These are phyloP conservation scores for Chytriomyces sp. DNA, from an alignment of 192 early-diverging fungal species.

Conservation along the genomic window DNA sequence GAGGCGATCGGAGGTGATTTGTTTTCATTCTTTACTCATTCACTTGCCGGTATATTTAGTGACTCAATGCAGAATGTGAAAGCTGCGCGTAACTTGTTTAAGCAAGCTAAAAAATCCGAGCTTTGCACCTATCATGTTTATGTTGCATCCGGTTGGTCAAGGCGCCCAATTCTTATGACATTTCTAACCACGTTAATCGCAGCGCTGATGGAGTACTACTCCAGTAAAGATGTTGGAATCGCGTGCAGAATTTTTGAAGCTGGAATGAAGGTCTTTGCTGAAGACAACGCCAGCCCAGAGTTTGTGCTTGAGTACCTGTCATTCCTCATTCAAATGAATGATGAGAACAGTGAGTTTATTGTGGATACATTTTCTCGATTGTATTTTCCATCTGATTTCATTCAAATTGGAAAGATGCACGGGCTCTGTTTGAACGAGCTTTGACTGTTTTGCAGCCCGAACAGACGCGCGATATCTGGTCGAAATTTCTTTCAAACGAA, in stretches of 20 bases:
- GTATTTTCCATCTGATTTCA: neutral
- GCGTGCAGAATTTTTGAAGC: constrained; percentile 90
- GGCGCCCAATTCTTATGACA: neutral
- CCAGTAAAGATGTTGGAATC: constrained; percentile 79
- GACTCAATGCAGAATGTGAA: constrained; percentile 62
- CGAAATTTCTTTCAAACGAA: constrained; percentile 82
- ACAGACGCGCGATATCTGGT: constrained; percentile 79
- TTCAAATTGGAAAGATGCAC: constrained; percentile 60
- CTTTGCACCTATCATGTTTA: constrained; percentile 85
- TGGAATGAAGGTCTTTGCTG: constrained; percentile 80
- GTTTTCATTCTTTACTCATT: neutral
- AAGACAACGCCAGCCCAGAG: constrained; percentile 58
- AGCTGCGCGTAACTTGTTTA: constrained; percentile 76
- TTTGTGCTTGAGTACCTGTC: constrained; percentile 84
- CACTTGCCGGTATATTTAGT: neutral
- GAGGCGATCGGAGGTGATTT: constrained; percentile 74
- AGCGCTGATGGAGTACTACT: constrained; percentile 92
- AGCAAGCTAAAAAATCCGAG: constrained; percentile 72
- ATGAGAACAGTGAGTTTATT: constrained; percentile 76
- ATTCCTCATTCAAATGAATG: constrained; percentile 86
- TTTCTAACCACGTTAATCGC: neutral
- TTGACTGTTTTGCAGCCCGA: constrained; percentile 70
- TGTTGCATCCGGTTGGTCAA: constrained; percentile 68
- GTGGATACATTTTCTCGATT: constrained; percentile 7
- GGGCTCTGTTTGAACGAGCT: constrained; percentile 91